Evolutionary conservation across 495 filamentous ascomycete species (phyloP), one percentile per base, ranked within the genome.

Genomic region (Neurospora sp.): DNA sequence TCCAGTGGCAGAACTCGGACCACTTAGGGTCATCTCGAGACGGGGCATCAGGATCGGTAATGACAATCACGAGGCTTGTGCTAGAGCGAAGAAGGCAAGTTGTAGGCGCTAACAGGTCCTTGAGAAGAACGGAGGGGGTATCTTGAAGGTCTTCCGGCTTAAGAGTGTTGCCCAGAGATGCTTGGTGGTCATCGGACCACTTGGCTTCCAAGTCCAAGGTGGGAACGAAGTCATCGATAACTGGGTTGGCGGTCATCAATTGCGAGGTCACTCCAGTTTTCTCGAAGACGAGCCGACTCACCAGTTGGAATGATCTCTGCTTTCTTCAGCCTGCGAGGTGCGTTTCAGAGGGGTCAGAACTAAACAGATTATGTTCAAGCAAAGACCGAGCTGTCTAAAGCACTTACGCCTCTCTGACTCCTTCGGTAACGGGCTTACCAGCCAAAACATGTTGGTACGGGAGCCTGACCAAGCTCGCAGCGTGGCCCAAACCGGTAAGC

Each of bases 1-100:
- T 87, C 91, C 90, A 92, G 78, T 93, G 91, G 79, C 91, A 93
- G 80, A 91, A 87, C 79, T 93, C 89, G n/a, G 85, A 85, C 87
- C 87, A 92, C 77, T 90, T 84, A 18, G 90, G 90, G 75, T 92
- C 79, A 27, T 88, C 83, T 39, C 87, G 86, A 1, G 88, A 90
- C 0, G 91, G 90, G 0, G 91, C 91, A 78, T 93, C 91, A 0
- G 91, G 91, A 77, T 93, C 91, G 2, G 91, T 91, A 1, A 93
- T 80, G 46, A 84, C 79, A 70, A 91, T 75, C 23, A 83, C 79
- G 76, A 86, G 77, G 38, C 78, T 76, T 46, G 69, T 40, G 71
- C 27, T 3, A 72, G 74, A 27, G 49, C 27, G 39, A 41, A 44
- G 16, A 37, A 4, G 72, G 70, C 23, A 66, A 72, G 49, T 88